These are phyloP conservation scores for Dactylellina leptospora DNA, from an alignment of 2,329 filamentous ascomycete species.

Conservation along the genomic window DNA sequence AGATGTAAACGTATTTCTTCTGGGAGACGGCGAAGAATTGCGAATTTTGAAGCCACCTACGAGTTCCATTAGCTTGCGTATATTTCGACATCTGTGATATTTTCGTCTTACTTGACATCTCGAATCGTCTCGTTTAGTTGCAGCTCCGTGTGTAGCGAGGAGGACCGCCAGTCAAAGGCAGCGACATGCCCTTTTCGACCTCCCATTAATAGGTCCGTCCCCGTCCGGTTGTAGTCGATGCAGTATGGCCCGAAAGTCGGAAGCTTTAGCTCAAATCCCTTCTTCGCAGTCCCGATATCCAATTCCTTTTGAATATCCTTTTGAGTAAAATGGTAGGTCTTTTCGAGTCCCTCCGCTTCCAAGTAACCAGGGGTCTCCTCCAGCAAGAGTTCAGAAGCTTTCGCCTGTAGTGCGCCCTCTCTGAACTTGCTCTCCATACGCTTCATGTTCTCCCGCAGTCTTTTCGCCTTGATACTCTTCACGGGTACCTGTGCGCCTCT, in stretches of 20 bases:
- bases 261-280: constrained; percentile 88
- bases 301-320: constrained; percentile 80
- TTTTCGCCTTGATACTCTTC: constrained; percentile 83
- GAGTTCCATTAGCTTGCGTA: constrained; percentile 1
- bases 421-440: constrained; percentile 83
- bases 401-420: constrained; percentile 80
- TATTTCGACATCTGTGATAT: background rate
- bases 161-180: constrained; percentile 94
- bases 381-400: constrained; percentile 92
- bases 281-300: constrained; percentile 84
- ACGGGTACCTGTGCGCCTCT: constrained; percentile 79
- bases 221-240: constrained; percentile 89
- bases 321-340: constrained; percentile 91
- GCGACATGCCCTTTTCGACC: constrained; percentile 94
- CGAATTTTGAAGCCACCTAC: constrained; percentile 57
- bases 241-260: constrained; percentile 84
- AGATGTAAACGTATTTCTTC: constrained; percentile 97
- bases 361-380: constrained; percentile 87
- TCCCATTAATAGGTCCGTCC: constrained; percentile 82
- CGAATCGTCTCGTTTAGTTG: constrained; percentile 90
- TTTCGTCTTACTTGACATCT: constrained; percentile 77
- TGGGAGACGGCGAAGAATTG: constrained; percentile 89
- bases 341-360: constrained; percentile 90
- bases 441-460: constrained; percentile 81
- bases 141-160: constrained; percentile 88